Conservation (phyloP, 352 stramenopile genomes). For the Phytopythium montanum region DNA sequence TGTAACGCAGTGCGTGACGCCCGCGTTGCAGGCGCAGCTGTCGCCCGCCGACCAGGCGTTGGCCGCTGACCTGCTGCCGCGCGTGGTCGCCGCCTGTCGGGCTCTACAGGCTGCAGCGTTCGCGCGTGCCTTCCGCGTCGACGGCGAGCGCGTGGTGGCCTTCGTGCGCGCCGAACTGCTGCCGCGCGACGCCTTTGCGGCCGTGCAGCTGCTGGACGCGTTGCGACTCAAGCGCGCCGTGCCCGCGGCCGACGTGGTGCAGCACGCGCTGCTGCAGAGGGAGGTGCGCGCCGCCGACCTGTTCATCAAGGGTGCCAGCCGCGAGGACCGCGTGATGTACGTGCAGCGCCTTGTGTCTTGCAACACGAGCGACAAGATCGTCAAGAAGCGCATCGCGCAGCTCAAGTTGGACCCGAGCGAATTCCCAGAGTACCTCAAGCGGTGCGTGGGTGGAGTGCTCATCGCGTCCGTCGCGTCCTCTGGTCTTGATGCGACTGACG, state of each 20-base stretch:
- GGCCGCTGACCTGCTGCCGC: slow-evolving; percentile 38
- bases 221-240: slow-evolving; percentile 42
- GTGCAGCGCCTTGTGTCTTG: slow-evolving; percentile 48
- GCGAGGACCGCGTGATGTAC: slow-evolving; percentile 34
- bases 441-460: slow-evolving; percentile 19
- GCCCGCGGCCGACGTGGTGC: slow-evolving; percentile 31
- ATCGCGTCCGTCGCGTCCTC: neutral
- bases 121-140: slow-evolving; percentile 35
- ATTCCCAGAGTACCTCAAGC: slow-evolving; percentile 56
- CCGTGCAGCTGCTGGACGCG: slow-evolving; percentile 43
- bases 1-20: slow-evolving; percentile 18
- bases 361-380: slow-evolving; percentile 52
- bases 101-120: slow-evolving; percentile 40
- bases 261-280: slow-evolving; percentile 40
- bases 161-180: slow-evolving; percentile 30
- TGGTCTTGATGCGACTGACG: neutral
- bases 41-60: slow-evolving; percentile 28
- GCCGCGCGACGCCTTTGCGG: slow-evolving; percentile 19
- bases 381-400: slow-evolving; percentile 61
- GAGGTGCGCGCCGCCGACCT: slow-evolving; percentile 53
- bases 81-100: slow-evolving; percentile 23
- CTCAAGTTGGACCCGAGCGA: slow-evolving; percentile 50
- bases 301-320: slow-evolving; percentile 35
- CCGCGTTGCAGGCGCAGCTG: slow-evolving; percentile 14
- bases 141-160: slow-evolving; percentile 14